Evolutionary conservation across 441 rosid genomes (phyloP), one percentile per base, ranked within the genome.

Genomic region (Populus trichocarpa): DNA sequence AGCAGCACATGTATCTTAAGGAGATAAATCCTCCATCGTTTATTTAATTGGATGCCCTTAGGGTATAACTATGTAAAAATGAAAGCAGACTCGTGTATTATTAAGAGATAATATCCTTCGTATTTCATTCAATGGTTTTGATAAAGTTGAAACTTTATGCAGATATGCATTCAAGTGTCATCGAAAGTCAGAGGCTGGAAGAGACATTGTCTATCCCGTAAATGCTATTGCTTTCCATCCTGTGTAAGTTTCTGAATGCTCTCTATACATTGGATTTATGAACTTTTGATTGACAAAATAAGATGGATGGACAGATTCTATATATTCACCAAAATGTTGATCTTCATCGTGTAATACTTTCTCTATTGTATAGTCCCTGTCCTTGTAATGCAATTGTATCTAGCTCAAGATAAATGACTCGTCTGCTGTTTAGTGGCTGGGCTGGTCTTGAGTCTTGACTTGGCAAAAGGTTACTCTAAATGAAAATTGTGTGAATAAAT

Each of bases 141-240:
- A 76, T 40, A 57, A 18, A 69, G 36, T 84, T 38, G 77, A 50
- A 73, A 76, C 46, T 71, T 69, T 73, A 22, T 78, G 84, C 89
- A 96, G 99, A 75, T 94, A 96, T 87, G 99, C 99, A 70, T 96
- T 96, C 76, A 96, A 96, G 87, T 94, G 99, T 77, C 99, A 96
- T 82, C 85, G 99, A 69, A 94, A 96, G 87, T 88, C 98, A 40
- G 99, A 96, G 89, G 98, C 98, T 66, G 99, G 98, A 83, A 89
- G 92, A 78, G 99, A 94, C 86, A 90, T 94, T 73, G 98, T 96
- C 68, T 91, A 93, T 87, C 97, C 98, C 61, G 98, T 94, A 70
- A 96, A 94, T 85, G 94, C 98, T 71, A 93, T 96, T 73, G 98
- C 97, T 40, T 94, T 93, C 87, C 99, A 94, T 75, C 99, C 99